Evolutionary conservation across 2,329 filamentous ascomycete species (phyloP), one percentile per base, ranked within the genome.

Genomic region (Colletotrichum tropicicola): DNA sequence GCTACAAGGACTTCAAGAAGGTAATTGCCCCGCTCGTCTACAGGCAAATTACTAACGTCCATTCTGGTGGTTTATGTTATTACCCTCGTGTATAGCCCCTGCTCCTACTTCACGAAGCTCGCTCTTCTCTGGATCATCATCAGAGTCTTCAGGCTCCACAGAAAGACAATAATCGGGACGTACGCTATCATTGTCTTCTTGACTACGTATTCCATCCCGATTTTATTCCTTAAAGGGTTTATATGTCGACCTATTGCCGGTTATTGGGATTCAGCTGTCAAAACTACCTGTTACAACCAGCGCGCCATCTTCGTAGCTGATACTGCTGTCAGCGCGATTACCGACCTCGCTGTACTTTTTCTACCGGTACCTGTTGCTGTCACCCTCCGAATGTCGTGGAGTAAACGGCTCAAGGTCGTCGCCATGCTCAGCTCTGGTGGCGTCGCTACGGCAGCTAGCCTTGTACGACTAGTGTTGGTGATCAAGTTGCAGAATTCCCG

Each of bases 61-160:
- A 45, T 45, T 21, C 19, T 17, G 39, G 39, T n/a, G 39, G n/a
- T 47, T 2, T 47, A 47, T 25, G 43, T n/a, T 10, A 13, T 13
- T 3, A 25, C 43, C 13, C 12, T 47, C 3, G 23, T 47, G 12
- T 47, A 27, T n/a, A 47, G 43, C 23, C 43, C 23, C 12, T 25
- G 21, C 23, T 27, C 21, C 13, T 47, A 47, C 21, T 47, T 47
- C 17, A 47, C 43, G 9, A 56, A 77, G 30, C 76, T 80, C 13
- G 70, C 74, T 19, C 75, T 82, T 2, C 74, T 82, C 4, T 72
- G 77, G 65, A 80, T 82, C 55, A 80, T 80, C 65, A 75, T 75
- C 15, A 73, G 80, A 15, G 77, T 82, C 5, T 82, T 82, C 68
- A 77, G 74, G 0, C 73, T 76, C 5, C 78, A 80, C 64, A 75